Percentiles rank a stretch among this genome's conserved stretches.
Evolutionary conservation across 2,329 filamentous ascomycete species (phyloP).

Genomic region (Cercospora sojina): DNA sequence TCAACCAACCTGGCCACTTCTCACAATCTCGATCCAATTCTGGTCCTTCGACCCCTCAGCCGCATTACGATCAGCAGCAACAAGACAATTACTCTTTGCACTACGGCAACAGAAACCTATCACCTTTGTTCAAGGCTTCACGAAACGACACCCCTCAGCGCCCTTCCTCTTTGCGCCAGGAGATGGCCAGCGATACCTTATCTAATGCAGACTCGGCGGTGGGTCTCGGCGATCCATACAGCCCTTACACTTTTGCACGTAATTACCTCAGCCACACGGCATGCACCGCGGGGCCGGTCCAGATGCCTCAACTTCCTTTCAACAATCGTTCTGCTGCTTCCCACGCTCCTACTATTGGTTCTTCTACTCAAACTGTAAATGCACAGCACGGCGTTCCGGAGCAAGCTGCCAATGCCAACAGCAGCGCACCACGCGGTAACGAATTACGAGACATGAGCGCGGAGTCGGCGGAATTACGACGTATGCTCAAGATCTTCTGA

Average conservation of each 20-base stretch:
- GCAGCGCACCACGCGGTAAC: slow-evolving; percentile 13
- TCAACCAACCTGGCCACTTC: slow-evolving; percentile 33
- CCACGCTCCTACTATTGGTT: slow-evolving; percentile 10
- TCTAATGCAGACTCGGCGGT: slow-evolving; percentile 20
- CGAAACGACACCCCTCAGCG: slow-evolving; percentile 44
- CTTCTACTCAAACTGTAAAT: slow-evolving; percentile 13
- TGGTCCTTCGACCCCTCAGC: slow-evolving; percentile 30
- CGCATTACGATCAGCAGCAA: slow-evolving; percentile 28
- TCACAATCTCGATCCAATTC: slow-evolving; percentile 23
- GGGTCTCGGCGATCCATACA: slow-evolving; percentile 20
- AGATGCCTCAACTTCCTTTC: slow-evolving; percentile 25
- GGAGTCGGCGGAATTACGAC: slow-evolving; percentile 44
- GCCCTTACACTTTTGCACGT: slow-evolving; percentile 33
- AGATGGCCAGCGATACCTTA: slow-evolving; percentile 34
- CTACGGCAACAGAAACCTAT: slow-evolving; percentile 51
- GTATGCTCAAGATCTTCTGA: slow-evolving; percentile 40
- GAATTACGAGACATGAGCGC: slow-evolving; percentile 34
- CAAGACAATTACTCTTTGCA: slow-evolving; percentile 34
- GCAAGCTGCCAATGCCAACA: slow-evolving; percentile 13
- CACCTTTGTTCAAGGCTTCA: slow-evolving; percentile 50
- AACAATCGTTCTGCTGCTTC: slow-evolving; percentile 16
- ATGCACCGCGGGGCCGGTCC: slow-evolving; percentile 23
- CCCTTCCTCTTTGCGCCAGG: slow-evolving; percentile 47
- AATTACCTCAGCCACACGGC: slow-evolving; percentile 38
- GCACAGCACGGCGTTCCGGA: slow-evolving; percentile 20